These are phyloP conservation scores for Naegleria fowleri DNA, from an alignment of 208 protist species.

Conservation along the genomic window DNA sequence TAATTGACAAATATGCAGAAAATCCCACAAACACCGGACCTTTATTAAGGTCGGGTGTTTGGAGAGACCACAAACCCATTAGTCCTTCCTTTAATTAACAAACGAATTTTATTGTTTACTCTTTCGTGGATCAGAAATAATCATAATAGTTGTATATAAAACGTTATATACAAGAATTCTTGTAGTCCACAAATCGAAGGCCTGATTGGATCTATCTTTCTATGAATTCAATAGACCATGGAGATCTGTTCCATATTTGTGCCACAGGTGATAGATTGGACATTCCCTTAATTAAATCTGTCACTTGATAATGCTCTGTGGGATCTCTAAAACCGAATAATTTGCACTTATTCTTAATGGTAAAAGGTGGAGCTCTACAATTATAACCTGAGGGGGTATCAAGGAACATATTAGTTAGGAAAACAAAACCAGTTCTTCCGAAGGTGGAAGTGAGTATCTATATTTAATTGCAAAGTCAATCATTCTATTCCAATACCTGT, in stretches of 20 bases:
- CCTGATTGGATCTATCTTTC: neutral
- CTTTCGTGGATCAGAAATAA: no score
- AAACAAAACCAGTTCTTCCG: neutral
- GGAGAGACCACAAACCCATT: no score
- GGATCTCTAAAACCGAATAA: neutral
- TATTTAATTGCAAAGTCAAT: neutral
- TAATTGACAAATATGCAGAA: no score
- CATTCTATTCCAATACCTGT: neutral
- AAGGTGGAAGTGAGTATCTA: neutral
- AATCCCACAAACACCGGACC: no score
- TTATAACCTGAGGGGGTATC: neutral
- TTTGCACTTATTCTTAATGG: neutral
- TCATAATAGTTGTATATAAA: neutral
- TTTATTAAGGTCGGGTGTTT: no score
- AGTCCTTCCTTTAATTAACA: no score
- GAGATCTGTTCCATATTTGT: neutral
- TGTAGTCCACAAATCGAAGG: neutral
- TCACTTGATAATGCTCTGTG: neutral
- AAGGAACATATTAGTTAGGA: neutral
- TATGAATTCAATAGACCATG: neutral
- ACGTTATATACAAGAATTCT: no score
- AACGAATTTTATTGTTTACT: no score
- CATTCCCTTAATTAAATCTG: neutral
- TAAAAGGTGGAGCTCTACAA: neutral
- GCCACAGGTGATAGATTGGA: neutral